Conservation (phyloP, 2,329 filamentous ascomycete species). For the Penicillium sp. region DNA sequence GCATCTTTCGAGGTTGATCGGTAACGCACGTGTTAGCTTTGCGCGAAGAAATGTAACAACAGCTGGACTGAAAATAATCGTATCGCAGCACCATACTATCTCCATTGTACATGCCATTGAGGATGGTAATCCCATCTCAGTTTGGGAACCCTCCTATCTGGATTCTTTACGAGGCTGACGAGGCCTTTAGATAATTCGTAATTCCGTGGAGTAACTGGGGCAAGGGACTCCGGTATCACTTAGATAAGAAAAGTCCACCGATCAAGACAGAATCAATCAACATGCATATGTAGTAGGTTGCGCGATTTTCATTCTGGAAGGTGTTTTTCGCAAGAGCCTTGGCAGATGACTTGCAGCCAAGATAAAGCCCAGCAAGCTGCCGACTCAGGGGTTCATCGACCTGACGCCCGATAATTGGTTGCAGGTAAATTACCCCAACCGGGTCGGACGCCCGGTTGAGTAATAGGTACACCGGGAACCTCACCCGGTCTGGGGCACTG, state of each 20-base stretch:
- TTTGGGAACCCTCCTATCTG: background rate
- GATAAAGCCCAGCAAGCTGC: background rate
- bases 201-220: background rate
- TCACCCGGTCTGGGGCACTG: background rate
- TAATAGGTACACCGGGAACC: background rate
- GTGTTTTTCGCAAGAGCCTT: background rate
- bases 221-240: background rate
- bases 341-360: background rate
- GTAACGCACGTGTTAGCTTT: too few species aligned
- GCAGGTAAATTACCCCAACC: background rate
- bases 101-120: background rate
- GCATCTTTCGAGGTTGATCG: background rate
- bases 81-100: background rate
- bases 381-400: background rate
- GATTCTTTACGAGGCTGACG: background rate
- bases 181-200: background rate
- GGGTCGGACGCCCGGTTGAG: background rate
- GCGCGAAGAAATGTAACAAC: too few species aligned
- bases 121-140: background rate
- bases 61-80: too few species aligned
- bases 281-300: background rate
- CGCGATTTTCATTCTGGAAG: background rate
- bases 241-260: background rate
- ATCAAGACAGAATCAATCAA: background rate
- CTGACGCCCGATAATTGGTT: background rate